phyloP scores from a whole-genome alignment of 2,329 filamentous ascomycete genomes.

The Claviceps paspali region DNA sequence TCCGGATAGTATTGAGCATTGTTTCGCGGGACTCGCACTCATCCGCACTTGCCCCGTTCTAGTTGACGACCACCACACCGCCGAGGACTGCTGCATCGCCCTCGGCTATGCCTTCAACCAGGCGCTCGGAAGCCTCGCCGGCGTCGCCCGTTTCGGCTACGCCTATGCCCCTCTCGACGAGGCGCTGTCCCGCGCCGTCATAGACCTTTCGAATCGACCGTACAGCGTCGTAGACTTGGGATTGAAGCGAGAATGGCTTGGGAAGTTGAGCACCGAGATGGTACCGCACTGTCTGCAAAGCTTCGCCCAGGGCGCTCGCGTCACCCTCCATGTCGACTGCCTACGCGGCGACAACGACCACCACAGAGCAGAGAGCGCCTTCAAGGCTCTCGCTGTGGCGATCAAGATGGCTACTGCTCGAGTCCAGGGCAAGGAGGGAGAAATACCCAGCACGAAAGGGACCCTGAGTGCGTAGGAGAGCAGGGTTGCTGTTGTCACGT shows the following conservation, averaged over 20 bases:
- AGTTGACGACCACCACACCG: conserved; percentile 98
- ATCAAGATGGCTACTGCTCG: conserved; percentile 60
- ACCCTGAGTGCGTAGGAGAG: conserved; percentile 55
- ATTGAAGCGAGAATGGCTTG: conserved; percentile 81
- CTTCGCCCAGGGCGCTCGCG: conserved; percentile 77
- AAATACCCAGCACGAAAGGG: conserved; percentile 93
- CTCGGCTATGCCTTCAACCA: conserved; percentile 72
- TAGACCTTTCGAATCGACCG: conserved; percentile 88
- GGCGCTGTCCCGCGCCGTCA: conserved; percentile 80
- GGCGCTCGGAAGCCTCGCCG: conserved; percentile 62
- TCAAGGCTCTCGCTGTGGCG: conserved; percentile 89
- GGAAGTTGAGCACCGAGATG: conserved; percentile 90
- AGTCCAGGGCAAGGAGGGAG: conserved; percentile 69
- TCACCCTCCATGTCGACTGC: conserved; percentile 94
- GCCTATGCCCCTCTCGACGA: conserved; percentile 93
- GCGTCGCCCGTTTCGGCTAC: conserved; percentile 78
- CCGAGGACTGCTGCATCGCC: conserved; percentile 88
- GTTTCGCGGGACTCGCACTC: too few species aligned
- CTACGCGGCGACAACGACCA: conserved; percentile 87
- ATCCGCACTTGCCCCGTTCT: not conserved
- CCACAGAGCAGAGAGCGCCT: conserved; percentile 88
- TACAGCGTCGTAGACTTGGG: conserved; percentile 73
- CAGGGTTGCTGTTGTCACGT: too few species aligned
- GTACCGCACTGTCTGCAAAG: conserved; percentile 88
- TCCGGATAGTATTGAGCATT: too few species aligned